These are phyloP conservation scores for Phlebiopsis flavidoalba DNA, from an alignment of 768 basidiomycete species.

Conservation along the genomic window DNA sequence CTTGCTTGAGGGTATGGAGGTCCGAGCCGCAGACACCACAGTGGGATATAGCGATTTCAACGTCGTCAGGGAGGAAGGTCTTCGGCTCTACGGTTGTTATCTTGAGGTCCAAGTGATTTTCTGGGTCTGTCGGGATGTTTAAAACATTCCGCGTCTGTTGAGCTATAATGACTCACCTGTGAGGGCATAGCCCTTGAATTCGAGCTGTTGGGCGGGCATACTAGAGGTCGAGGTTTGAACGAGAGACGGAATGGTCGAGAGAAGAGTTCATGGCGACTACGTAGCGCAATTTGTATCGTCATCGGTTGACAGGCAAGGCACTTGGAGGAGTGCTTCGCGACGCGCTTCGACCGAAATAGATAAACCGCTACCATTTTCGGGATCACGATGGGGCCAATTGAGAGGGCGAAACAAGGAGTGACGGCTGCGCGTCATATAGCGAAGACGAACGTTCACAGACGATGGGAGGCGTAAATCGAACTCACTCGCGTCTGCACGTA, in stretches of 20 bases:
- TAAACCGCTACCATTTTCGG: too few relatives aligned
- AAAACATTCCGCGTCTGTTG: too few relatives aligned
- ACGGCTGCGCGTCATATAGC: background rate
- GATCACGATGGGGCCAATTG: too few relatives aligned
- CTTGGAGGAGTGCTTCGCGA: too few relatives aligned
- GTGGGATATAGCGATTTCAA: conserved; percentile 49
- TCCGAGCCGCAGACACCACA: conserved; percentile 50
- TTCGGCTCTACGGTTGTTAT: conserved; percentile 49
- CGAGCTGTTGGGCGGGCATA: conserved; percentile 6
- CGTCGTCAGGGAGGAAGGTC: conserved; percentile 43
- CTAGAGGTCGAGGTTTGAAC: too few relatives aligned
- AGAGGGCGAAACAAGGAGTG: too few relatives aligned
- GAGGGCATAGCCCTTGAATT: conserved; percentile 24
- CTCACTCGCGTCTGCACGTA: background rate
- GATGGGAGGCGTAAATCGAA: too few relatives aligned
- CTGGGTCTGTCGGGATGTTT: background rate
- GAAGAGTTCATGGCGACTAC: background rate
- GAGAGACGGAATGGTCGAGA: background rate
- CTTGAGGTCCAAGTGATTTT: conserved; percentile 34
- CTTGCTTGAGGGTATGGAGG: conserved; percentile 39
- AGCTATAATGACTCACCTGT: background rate
- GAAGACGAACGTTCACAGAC: too few relatives aligned
- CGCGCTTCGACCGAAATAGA: too few relatives aligned
- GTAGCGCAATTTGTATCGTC: background rate
- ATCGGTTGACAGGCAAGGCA: background rate